Base-by-base conservation (phyloP, 129 eudicot species). In the Silybum marianum region DNA sequence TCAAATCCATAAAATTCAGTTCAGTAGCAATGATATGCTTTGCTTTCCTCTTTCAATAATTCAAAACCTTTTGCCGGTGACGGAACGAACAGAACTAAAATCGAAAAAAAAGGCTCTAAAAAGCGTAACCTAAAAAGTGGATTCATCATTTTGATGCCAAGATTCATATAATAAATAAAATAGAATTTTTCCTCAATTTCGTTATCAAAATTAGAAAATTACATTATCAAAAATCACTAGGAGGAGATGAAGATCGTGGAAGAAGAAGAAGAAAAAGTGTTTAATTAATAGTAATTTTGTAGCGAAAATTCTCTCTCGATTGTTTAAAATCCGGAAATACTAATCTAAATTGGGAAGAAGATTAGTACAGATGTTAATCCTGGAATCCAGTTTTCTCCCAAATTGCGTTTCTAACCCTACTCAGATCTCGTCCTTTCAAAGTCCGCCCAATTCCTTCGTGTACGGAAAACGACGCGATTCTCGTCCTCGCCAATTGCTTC, bases 371-470 rank as follows among this genome's bases (percentile, higher is more conserved):
- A 1, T 25, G 8, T 85, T 81, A 94, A 83, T 94, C 98, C 79
- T 91, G 74, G 36, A 91, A 91, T 38, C 98, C 98, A 25, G 89
- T 92, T 88, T 93, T 91, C 86, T 87, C 93, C 95, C 94, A 93
- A 85, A 93, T 87, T 18, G 98, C 96, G 75, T 93, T 91, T 54
- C 98, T 81, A 21, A 93, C 96, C 83, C 88, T 84, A 83, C 96
- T 90, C 78, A 93, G 92, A 89, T 93, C 98, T 65, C 98, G 75
- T 19, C 98, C 98, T 83, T 93, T 93, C 76, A 93, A 80, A 3
- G 93, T 91, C 85, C 97, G 85, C 81, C 97, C 97, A 26, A 90
- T 76, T 46, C 97, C 97, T 85, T 93, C 98, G 75, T 90, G 98
- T 60, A 93, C 96, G 26, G 98, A 93, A 30, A 80, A 83, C 78